Conservation (phyloP, 148 eudicot species). For the Heliamphora exappendiculata region DNA sequence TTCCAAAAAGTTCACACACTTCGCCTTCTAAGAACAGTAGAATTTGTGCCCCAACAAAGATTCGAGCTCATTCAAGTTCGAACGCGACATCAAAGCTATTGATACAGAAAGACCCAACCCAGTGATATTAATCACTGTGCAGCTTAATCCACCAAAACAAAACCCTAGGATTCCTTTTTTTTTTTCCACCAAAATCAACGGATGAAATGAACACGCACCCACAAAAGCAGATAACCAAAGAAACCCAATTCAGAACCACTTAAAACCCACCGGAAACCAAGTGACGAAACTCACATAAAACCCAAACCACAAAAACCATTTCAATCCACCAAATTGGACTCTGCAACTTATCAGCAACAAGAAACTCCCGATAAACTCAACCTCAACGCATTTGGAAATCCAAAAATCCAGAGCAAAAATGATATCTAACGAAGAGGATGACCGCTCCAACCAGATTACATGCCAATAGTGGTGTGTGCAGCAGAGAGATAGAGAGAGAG, state of each 20-base stretch:
- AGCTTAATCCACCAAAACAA: constrained; percentile 13
- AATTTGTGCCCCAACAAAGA: constrained; percentile 1
- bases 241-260: background rate
- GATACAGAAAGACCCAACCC: background rate
- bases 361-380: background rate
- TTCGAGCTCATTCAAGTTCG: background rate
- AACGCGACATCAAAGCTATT: constrained; percentile 1
- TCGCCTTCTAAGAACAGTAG: background rate
- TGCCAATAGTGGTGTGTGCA: background rate
- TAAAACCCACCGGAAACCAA: background rate
- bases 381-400: background rate
- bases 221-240: background rate
- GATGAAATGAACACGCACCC: background rate
- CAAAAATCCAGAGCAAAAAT: background rate
- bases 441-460: too few relatives aligned
- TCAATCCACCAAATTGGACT: constrained; percentile 8
- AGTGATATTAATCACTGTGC: background rate
- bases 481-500: constrained; percentile 4
- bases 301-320: background rate
- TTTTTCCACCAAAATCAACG: background rate
- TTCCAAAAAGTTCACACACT: constrained; percentile 13
- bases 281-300: background rate
- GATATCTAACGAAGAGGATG: background rate
- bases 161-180: constrained; percentile 6
- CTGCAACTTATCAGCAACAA: background rate